Conservation (phyloP, 371 early-diverging fungal species). For the Entomophthora muscae region DNA sequence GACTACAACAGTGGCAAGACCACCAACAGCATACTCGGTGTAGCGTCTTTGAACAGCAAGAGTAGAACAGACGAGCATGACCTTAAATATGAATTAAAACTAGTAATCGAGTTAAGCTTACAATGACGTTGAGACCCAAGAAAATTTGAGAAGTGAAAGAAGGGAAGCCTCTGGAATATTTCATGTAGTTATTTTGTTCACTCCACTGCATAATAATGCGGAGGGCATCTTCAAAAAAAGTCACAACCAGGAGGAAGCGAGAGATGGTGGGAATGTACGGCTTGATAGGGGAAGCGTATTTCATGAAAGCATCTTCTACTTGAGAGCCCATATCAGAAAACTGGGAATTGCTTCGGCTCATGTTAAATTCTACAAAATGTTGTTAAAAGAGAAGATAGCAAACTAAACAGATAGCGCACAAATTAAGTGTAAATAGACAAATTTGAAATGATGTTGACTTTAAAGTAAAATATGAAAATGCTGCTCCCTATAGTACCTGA, state of each 20-base stretch:
- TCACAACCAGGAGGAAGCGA: slow-evolving; percentile 81
- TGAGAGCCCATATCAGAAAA: too few species aligned
- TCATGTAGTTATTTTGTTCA: slow-evolving; percentile 70
- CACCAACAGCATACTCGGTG: slow-evolving; percentile 65
- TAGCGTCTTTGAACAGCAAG: slow-evolving; percentile 56
- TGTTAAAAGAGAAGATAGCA: too few species aligned
- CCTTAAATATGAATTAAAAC: slow-evolving; percentile 13
- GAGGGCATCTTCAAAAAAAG: slow-evolving; percentile 86
- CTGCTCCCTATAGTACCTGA: too few species aligned
- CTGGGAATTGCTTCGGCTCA: too few species aligned
- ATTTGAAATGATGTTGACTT: too few species aligned
- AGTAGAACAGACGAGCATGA: slow-evolving; percentile 60
- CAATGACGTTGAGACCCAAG: slow-evolving; percentile 52
- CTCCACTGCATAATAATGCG: slow-evolving; percentile 74
- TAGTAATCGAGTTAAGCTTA: slow-evolving; percentile 19
- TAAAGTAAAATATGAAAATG: too few species aligned
- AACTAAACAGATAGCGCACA: too few species aligned
- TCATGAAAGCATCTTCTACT: slow-evolving; percentile 59
- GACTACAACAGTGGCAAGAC: slow-evolving; percentile 60
- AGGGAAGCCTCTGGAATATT: slow-evolving; percentile 58
- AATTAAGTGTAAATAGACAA: too few species aligned
- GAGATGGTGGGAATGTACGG: slow-evolving; percentile 81
- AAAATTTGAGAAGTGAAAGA: slow-evolving; percentile 64
- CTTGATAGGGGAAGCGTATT: slow-evolving; percentile 59
- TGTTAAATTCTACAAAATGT: too few species aligned